phyloP scores from a whole-genome alignment of 2,329 filamentous ascomycete species.

The Gnomoniopsis smithogilvyi region DNA sequence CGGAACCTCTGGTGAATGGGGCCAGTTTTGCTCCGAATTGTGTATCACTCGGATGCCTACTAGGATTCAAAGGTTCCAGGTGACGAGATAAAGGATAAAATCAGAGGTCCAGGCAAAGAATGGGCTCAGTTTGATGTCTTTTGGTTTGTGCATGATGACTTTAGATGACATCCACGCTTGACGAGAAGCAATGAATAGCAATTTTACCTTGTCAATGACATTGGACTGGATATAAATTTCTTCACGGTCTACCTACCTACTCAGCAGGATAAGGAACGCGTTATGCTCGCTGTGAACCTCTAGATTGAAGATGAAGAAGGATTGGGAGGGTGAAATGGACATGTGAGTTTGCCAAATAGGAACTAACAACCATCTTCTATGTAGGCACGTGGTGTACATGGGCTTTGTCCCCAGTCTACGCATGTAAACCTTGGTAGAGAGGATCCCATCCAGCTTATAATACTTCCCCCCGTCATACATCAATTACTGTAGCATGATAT shows the following conservation, averaged over 20 bases:
- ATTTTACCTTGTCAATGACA: background rate
- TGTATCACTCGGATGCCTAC: constrained; percentile 61
- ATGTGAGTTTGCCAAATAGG: too few relatives aligned
- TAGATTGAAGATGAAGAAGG: too few relatives aligned
- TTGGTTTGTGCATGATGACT: background rate
- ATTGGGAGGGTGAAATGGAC: too few relatives aligned
- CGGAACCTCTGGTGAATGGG: constrained; percentile 73
- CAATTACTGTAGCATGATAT: too few relatives aligned
- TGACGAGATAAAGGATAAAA: constrained; percentile 32
- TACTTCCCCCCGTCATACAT: too few relatives aligned
- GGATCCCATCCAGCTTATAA: too few relatives aligned
- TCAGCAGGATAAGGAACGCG: too few relatives aligned
- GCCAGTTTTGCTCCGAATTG: constrained; percentile 70
- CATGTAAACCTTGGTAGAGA: too few relatives aligned
- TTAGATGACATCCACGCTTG: background rate
- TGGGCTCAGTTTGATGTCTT: background rate
- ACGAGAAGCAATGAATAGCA: background rate
- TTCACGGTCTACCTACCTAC: background rate
- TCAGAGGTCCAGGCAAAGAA: constrained; percentile 18
- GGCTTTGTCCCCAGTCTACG: too few relatives aligned
- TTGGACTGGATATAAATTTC: background rate
- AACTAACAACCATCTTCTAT: too few relatives aligned
- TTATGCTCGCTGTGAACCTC: too few relatives aligned
- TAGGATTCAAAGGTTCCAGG: constrained; percentile 48
- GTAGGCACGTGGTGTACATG: too few relatives aligned